Evolutionary conservation across 805 yeast species (phyloP), one percentile per base, ranked within the genome.

Genomic region (Soucietia sequanensis): DNA sequence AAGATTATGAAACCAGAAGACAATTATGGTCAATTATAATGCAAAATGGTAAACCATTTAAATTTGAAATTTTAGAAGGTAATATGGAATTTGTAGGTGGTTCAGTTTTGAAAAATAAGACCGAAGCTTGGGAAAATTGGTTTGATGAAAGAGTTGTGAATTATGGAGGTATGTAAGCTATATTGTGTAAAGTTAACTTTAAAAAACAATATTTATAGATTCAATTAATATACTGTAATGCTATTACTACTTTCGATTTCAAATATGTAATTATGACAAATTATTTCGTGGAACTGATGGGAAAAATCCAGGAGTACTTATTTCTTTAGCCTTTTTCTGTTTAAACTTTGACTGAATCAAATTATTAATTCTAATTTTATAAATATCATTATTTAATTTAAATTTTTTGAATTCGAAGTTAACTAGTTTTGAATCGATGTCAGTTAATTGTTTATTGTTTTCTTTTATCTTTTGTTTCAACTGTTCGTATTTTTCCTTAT

Each of bases 71-170:
- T 33, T 60, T 89, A 31, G 95, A 86, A 48, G 88, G 89, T 1
- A 76, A 78, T 46, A 73, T 87, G 52, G 85, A 78, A 39, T 76
- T 86, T 30, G 46, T 77, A 1, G 79, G 77, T 6, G 97, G 97
- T 2, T 83, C 90, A 44, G 84, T 84, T 2, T 60, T 68, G 51
- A 77, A 78, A 45, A 61, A 64, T 11, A 74, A 81, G 21, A 60
- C 75, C 23, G 72, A 63, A 4, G 62, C 62, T 13, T 84, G 95
- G 88, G 76, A 73, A 43, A 72, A 80, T 43, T 90, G 96, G 96
- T 68, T 90, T 22, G 82, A 79, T 43, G 90, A 82, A 54, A 72
- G 76, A 46, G 82, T 81, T 10, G 84, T 81, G 18, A 84, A 84
- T 43, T 56, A 44, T 17, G 33, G 33, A n/a, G 27, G 27, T 10